phyloP scores from a whole-genome alignment of 495 filamentous ascomycete species.

The Pyronema omphalodes region DNA sequence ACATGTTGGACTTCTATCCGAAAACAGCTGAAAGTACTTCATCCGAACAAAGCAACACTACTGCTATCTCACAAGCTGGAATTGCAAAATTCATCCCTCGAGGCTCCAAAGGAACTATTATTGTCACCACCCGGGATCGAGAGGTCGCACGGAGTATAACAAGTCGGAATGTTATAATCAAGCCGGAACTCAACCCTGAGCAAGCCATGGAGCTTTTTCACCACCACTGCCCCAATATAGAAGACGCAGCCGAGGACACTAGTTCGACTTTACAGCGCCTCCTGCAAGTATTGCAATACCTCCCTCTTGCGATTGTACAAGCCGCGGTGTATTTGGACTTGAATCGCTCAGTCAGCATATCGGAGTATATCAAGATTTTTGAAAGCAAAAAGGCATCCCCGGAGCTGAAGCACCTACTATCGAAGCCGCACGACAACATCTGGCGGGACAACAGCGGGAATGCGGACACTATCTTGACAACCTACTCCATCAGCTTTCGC shows the following conservation, averaged over 20 bases:
- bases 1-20: conserved; percentile 6
- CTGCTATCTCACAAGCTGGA: not conserved
- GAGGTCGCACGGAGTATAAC: conserved; percentile 9
- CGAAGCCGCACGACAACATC: conserved; percentile 6
- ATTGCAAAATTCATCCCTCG: conserved; percentile 12
- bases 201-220: not conserved
- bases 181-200: not conserved
- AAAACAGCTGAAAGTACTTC: not conserved
- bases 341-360: not conserved
- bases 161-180: not conserved
- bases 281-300: conserved; percentile 3
- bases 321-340: conserved; percentile 4
- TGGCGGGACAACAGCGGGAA: conserved; percentile 21
- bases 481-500: conserved; percentile 33
- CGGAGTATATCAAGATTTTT: not conserved
- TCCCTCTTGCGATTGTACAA: conserved; percentile 12
- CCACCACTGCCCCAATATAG: conserved; percentile 1
- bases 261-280: conserved; percentile 4
- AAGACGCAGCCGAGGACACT: conserved; percentile 3
- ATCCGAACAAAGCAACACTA: not conserved
- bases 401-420: conserved; percentile 5
- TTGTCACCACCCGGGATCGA: conserved; percentile 24
- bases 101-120: conserved; percentile 17
- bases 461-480: conserved; percentile 27
- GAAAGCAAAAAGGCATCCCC: not conserved